Evolutionary conservation across 75 land plant species (phyloP).

Genomic region (Pinus taeda): DNA sequence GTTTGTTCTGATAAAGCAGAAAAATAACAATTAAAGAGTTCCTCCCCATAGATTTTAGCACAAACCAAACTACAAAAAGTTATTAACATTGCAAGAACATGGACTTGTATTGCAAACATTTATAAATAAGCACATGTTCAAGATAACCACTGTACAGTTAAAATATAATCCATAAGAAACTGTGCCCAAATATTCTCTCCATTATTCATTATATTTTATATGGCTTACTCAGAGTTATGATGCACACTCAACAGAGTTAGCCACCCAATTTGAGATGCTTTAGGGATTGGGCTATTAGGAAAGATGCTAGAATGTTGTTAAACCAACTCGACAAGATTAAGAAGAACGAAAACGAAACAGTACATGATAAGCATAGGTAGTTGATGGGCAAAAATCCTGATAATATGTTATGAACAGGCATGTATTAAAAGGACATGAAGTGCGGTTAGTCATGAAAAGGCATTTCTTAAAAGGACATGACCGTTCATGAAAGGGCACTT

Average conservation of each 20-base stretch:
- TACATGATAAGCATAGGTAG: too few relatives aligned
- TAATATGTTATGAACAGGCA: too few relatives aligned
- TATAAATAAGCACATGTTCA: neutral
- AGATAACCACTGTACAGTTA: neutral
- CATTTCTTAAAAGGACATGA: too few relatives aligned
- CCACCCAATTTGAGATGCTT: neutral
- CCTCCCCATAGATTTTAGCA: neutral
- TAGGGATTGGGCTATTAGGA: neutral
- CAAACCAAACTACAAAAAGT: too few relatives aligned
- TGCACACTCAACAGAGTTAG: neutral
- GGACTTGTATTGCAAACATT: too few relatives aligned
- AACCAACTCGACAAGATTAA: too few relatives aligned
- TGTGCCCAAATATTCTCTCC: neutral
- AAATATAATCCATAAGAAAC: neutral
- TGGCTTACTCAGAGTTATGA: neutral
- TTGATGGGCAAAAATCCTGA: too few relatives aligned
- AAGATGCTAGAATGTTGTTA: too few relatives aligned
- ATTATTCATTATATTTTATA: neutral
- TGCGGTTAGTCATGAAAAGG: too few relatives aligned
- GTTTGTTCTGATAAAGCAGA: conserved; percentile 49
- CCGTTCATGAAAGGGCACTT: too few relatives aligned
- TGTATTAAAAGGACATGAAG: too few relatives aligned
- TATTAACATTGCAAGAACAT: neutral
- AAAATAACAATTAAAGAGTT: neutral
- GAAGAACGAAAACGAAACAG: too few relatives aligned